phyloP scores from a whole-genome alignment of 306 rosid species.

The Fagus crenata region DNA sequence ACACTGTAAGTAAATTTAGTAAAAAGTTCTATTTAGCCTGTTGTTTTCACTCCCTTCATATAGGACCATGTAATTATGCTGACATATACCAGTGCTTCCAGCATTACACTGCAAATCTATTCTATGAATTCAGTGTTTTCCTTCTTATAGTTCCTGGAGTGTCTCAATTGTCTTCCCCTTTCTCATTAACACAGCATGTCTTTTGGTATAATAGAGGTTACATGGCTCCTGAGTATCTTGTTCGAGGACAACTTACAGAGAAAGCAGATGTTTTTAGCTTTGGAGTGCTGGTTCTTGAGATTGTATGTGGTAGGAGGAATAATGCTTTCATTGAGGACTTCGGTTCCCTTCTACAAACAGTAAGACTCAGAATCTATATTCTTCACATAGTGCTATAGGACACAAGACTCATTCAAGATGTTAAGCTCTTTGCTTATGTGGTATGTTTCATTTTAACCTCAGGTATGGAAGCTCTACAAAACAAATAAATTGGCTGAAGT shows the following conservation, averaged over 20 bases:
- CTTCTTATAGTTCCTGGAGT: background rate
- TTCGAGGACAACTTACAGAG: conserved; percentile 83
- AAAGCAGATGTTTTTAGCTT: conserved; percentile 83
- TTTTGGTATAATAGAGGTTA: conserved; percentile 55
- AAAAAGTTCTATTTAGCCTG: background rate
- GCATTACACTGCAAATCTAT: background rate
- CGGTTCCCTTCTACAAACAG: conserved; percentile 68
- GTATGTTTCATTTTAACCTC: conserved; percentile 20
- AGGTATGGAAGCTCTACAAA: conserved; percentile 71
- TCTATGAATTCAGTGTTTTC: background rate
- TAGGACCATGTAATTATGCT: no score
- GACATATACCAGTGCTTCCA: background rate
- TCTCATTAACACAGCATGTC: background rate
- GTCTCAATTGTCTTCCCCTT: background rate
- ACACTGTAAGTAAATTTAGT: conserved; percentile 61
- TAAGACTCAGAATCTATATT: conserved; percentile 28
- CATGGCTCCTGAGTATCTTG: conserved; percentile 91
- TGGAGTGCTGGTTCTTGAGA: conserved; percentile 83
- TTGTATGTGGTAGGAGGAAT: conserved; percentile 66
- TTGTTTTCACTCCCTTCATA: no score
- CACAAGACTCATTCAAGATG: background rate
- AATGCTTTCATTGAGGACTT: conserved; percentile 57
- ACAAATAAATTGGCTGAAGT: conserved; percentile 48
- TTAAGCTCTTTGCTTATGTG: conserved; percentile 8
- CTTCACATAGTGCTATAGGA: background rate